phyloP scores from a whole-genome alignment of 83 land plant genomes.

The Larix sibirica region DNA sequence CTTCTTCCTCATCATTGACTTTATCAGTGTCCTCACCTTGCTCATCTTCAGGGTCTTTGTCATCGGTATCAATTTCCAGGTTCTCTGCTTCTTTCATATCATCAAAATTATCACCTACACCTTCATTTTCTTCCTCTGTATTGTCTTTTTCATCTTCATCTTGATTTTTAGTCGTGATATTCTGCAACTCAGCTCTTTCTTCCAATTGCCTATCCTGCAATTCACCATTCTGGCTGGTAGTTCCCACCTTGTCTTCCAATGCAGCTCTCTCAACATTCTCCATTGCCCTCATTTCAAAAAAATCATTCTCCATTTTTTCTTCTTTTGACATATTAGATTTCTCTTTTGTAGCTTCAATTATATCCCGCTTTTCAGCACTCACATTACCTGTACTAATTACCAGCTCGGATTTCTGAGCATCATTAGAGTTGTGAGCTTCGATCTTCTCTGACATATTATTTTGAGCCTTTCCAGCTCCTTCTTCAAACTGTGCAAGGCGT shows the following conservation, averaged over 20 bases:
- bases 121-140: conserved; percentile 5
- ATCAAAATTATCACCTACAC: background rate
- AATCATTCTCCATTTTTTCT: background rate
- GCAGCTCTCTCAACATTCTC: conserved; percentile 11
- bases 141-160: conserved; percentile 6
- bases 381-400: background rate
- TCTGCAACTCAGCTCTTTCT: background rate
- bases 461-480: too few relatives aligned
- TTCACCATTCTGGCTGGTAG: background rate
- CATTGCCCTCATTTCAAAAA: conserved; percentile 3
- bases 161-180: background rate
- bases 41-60: conserved; percentile 16
- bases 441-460: conserved; percentile 1
- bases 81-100: conserved; percentile 4
- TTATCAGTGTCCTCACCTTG: conserved; percentile 9
- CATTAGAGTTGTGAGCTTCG: background rate
- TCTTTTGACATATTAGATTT: background rate
- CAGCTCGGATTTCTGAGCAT: background rate
- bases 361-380: background rate
- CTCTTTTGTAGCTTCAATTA: conserved; percentile 3
- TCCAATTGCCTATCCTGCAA: background rate
- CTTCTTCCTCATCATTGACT: conserved; percentile 2
- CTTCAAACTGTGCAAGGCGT: conserved; percentile 8
- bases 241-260: conserved; percentile 8
- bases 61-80: background rate